phyloP scores from a whole-genome alignment of 1,139 yeast species.

The Yamadazyma conglobata region DNA sequence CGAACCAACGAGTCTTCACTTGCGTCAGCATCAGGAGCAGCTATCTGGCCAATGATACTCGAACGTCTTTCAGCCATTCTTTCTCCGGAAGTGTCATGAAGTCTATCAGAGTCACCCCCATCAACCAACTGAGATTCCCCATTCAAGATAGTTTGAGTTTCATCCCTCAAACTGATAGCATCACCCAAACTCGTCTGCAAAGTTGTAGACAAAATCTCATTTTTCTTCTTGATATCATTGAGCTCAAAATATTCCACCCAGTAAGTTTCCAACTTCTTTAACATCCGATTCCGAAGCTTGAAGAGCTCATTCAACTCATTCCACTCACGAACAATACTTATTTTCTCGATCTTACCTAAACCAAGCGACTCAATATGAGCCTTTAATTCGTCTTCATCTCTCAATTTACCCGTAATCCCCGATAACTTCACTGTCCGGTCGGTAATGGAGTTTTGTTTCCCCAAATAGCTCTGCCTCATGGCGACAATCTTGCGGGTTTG shows the following conservation, averaged over 20 bases:
- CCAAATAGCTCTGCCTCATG: conserved; percentile 42
- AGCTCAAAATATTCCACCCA: conserved; percentile 72
- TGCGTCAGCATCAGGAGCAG: conserved; percentile 7
- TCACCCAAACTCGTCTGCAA: conserved; percentile 31
- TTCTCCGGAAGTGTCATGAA: neutral
- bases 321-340: conserved; percentile 87
- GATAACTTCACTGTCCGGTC: conserved; percentile 45
- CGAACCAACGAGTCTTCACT: conserved; percentile 17
- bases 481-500: conserved; percentile 36
- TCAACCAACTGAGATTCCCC: conserved; percentile 1
- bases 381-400: conserved; percentile 66
- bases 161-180: conserved; percentile 18
- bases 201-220: conserved; percentile 26
- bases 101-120: neutral
- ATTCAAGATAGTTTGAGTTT: conserved; percentile 3
- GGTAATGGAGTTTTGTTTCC: conserved; percentile 42
- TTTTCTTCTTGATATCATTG: conserved; percentile 27
- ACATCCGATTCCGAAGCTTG: conserved; percentile 50
- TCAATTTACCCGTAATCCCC: conserved; percentile 66
- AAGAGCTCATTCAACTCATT: conserved; percentile 62
- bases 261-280: conserved; percentile 59
- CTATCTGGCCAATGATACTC: conserved; percentile 17
- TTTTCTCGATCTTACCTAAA: conserved; percentile 73
- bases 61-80: conserved; percentile 10
- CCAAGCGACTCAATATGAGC: conserved; percentile 73